phyloP scores from a whole-genome alignment of 179 eudicot species.

The Camellia oleifera region DNA sequence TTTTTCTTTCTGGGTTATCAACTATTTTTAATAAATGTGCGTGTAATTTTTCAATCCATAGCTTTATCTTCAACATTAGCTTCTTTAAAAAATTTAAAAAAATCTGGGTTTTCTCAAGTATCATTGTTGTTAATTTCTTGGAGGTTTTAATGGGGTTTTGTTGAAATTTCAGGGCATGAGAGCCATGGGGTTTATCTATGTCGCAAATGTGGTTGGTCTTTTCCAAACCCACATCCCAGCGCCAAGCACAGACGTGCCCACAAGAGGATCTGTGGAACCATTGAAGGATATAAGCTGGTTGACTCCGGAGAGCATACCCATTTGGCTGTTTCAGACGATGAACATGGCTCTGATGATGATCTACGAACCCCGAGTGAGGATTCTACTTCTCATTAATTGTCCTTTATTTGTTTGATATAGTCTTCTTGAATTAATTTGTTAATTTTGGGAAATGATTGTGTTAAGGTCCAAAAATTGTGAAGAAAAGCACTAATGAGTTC shows the following conservation, averaged over 20 bases:
- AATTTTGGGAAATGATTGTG: conserved; percentile 15
- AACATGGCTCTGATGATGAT: conserved; percentile 48
- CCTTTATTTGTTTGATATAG: background rate
- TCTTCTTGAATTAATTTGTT: background rate
- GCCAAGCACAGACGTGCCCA: conserved; percentile 72
- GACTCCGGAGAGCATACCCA: conserved; percentile 23
- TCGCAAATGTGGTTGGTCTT: conserved; percentile 75
- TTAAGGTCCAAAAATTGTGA: conserved; percentile 39
- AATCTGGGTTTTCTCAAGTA: too few relatives aligned
- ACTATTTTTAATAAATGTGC: too few relatives aligned
- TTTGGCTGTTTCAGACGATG: conserved; percentile 42
- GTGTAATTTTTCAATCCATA: too few relatives aligned
- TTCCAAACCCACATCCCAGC: conserved; percentile 73
- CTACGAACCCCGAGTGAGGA: conserved; percentile 41
- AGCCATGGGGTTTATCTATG: conserved; percentile 59
- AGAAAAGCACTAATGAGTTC: conserved; percentile 33
- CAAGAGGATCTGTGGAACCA: conserved; percentile 70
- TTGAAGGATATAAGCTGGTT: conserved; percentile 51
- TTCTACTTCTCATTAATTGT: background rate
- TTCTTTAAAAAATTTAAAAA: too few relatives aligned
- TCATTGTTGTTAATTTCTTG: too few relatives aligned
- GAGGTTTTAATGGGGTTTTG: background rate
- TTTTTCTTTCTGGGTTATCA: background rate
- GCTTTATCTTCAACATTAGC: too few relatives aligned
- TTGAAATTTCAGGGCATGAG: conserved; percentile 42